These are phyloP conservation scores for Aspergillus spinulosporus DNA, from an alignment of 2,329 filamentous ascomycete genomes.

Conservation along the genomic window DNA sequence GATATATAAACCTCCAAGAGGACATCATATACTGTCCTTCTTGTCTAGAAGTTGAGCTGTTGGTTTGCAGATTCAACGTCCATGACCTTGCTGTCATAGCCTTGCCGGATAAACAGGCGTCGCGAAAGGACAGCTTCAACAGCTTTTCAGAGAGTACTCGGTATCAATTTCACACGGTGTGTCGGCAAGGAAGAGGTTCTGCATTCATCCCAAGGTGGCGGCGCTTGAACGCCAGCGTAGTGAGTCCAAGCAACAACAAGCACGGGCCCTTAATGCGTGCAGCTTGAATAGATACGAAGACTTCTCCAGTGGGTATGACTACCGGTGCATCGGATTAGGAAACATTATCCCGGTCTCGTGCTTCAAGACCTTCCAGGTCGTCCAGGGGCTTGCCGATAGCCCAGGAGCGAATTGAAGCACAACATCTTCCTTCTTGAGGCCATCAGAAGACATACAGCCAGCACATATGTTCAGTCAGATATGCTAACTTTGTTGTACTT, in stretches of 20 bases:
- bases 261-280: not conserved
- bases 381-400: constrained; percentile 29
- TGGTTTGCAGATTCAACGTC: too few species aligned
- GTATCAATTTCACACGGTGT: constrained; percentile 21
- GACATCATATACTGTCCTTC: too few species aligned
- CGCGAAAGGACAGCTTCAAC: too few species aligned
- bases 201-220: not conserved
- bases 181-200: constrained; percentile 18
- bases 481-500: constrained; percentile 28
- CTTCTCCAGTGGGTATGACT: constrained; percentile 43
- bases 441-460: not conserved
- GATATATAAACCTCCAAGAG: too few species aligned
- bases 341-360: constrained; percentile 37
- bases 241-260: not conserved
- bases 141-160: too few species aligned
- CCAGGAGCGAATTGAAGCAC: constrained; percentile 28
- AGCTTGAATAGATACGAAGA: constrained; percentile 37
- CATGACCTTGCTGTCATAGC: too few species aligned
- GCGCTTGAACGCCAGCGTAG: constrained; percentile 5
- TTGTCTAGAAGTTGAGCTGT: too few species aligned
- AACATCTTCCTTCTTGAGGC: not conserved
- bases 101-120: too few species aligned
- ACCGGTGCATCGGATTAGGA: constrained; percentile 40
- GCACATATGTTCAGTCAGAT: constrained; percentile 8
- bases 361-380: constrained; percentile 42